A percentile compares a stretch with the other conserved stretches of the same genome.
These are phyloP conservation scores for Eucalyptus brandiana DNA, from an alignment of 345 rosid species.

Conservation along the genomic window DNA sequence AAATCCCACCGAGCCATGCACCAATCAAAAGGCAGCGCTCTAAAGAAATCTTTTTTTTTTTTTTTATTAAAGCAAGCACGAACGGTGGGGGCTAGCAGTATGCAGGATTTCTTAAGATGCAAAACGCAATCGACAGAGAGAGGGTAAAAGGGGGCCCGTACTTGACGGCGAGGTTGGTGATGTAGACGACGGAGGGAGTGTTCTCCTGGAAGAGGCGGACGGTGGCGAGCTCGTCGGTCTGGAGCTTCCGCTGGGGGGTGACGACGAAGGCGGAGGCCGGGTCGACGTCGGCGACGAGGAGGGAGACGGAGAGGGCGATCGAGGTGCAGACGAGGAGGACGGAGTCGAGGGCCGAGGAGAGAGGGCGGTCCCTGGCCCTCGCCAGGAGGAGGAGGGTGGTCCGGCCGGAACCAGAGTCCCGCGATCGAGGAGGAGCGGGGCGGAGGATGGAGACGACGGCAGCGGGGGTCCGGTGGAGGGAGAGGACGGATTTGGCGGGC, in stretches of 20 bases:
- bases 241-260: conserved; percentile 54
- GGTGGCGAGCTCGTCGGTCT: conserved; percentile 81
- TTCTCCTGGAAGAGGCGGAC: conserved; percentile 89
- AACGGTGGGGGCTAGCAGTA: not conserved
- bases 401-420: not conserved
- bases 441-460: not conserved
- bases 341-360: conserved; percentile 10
- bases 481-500: not conserved
- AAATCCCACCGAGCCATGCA: not conserved
- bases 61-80: not conserved
- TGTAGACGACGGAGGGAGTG: conserved; percentile 94
- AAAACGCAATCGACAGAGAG: not conserved
- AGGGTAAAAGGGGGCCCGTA: not conserved
- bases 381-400: not conserved
- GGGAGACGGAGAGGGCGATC: conserved; percentile 48
- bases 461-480: not conserved
- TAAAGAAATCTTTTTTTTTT: not conserved
- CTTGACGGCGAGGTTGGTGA: conserved; percentile 90
- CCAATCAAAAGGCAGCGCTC: not conserved
- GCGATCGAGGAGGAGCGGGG: not conserved
- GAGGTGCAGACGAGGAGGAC: conserved; percentile 57
- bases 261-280: conserved; percentile 67
- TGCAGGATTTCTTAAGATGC: not conserved
- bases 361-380: not conserved
- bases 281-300: conserved; percentile 39